These are phyloP conservation scores for Suhomyces coccinellae DNA, from an alignment of 1,139 yeast species.

Conservation along the genomic window DNA sequence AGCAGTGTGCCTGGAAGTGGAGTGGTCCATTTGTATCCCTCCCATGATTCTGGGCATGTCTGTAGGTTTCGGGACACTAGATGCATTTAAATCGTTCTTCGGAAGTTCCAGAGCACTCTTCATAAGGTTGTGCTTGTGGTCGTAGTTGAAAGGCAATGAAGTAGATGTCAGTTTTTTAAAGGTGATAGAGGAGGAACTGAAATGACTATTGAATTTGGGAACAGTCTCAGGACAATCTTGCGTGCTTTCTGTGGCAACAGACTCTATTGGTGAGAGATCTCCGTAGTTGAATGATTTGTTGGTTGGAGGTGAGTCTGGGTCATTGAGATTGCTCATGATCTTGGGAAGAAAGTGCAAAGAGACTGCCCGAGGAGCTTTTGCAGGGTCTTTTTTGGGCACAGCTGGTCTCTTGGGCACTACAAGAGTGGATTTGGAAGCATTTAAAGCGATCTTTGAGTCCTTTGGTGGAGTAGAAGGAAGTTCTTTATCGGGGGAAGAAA, in stretches of 20 bases:
- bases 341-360: slow-evolving; percentile 14
- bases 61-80: neutral
- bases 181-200: neutral
- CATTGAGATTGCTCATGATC: slow-evolving; percentile 2
- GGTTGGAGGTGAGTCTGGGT: neutral
- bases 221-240: neutral
- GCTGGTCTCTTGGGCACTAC: neutral
- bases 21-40: neutral
- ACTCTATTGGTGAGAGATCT: neutral
- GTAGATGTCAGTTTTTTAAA: no score
- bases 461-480: slow-evolving; percentile 1
- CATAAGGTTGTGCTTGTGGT: no score
- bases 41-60: neutral
- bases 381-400: slow-evolving; percentile 2
- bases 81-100: neutral
- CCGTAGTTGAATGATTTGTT: neutral
- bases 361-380: slow-evolving; percentile 13
- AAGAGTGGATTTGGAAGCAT: neutral
- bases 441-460: neutral
- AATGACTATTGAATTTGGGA: neutral
- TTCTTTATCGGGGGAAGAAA: neutral
- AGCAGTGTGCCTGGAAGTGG: neutral
- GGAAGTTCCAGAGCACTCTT: neutral
- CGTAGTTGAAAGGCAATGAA: no score
- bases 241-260: neutral